These are phyloP conservation scores for Penicillium bovifimosum DNA, from an alignment of 495 filamentous ascomycete species.

Conservation along the genomic window DNA sequence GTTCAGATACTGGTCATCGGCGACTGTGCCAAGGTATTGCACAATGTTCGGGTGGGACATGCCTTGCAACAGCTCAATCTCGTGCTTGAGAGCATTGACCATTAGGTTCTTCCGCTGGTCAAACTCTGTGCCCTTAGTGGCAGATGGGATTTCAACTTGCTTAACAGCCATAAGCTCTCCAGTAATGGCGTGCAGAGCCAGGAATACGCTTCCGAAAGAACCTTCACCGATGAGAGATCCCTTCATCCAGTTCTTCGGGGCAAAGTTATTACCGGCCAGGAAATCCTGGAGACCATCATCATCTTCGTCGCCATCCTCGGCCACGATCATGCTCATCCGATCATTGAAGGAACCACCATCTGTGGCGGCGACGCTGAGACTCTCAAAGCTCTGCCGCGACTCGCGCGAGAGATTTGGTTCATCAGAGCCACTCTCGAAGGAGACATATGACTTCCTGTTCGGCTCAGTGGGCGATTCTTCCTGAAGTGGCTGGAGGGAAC, in stretches of 20 bases:
- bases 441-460: constrained; percentile 93
- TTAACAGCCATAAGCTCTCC: constrained; percentile 98
- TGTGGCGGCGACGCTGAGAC: constrained; percentile 61
- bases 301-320: constrained; percentile 79
- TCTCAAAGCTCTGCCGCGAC: constrained; percentile 69
- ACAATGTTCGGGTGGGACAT: constrained; percentile 97
- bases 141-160: constrained; percentile 89
- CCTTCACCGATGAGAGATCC: constrained; percentile 94
- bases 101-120: constrained; percentile 94
- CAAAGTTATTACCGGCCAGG: constrained; percentile 86
- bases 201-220: constrained; percentile 93
- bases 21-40: constrained; percentile 91
- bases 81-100: constrained; percentile 93
- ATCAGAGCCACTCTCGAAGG: constrained; percentile 81
- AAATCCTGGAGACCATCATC: constrained; percentile 76
- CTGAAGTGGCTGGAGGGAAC: constrained; percentile 79
- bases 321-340: constrained; percentile 53
- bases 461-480: constrained; percentile 89
- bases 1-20: constrained; percentile 87
- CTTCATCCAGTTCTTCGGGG: constrained; percentile 98
- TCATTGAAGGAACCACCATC: constrained; percentile 65
- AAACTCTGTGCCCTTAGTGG: constrained; percentile 67
- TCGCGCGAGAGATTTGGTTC: constrained; percentile 62
- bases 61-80: constrained; percentile 90
- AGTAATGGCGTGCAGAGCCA: constrained; percentile 94